Base-by-base conservation (phyloP, 2,329 filamentous ascomycete species). In the Pyricularia grisea region DNA sequence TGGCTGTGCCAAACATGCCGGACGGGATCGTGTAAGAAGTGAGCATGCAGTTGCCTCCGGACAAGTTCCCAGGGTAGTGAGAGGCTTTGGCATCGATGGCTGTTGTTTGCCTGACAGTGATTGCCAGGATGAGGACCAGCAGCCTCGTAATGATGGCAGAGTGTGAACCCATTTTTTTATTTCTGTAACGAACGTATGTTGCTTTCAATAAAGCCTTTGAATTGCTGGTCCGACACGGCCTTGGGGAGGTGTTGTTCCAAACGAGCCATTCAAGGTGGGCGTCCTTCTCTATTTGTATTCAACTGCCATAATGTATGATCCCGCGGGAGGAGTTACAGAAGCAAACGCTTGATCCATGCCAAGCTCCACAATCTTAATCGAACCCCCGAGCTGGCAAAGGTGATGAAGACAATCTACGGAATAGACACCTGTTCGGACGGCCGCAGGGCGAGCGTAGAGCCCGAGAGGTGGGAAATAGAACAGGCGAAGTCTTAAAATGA, bases 41-140 rank as follows among this genome's bases (percentile, higher is more conserved):
- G 80, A 91, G 90, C 14, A 84, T 87, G 78, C 89, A 92, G 70
- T 82, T 83, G 71, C 89, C 89, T 58, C 88, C 88, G 5, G 78
- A 76, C 2, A 87, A 75, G 74, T 87, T 85, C 33, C 86, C 85
- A 36, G 83, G 82, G 73, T 87, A 87, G 72, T 80, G 85, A 65
- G 85, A 87, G 64, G 83, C 82, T 69, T 78, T 73, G 71, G 82
- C 82, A 30, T 36, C 14, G 3, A 67, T 28, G 14, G 66, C 66
- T 7, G 66, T 14, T 20, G 14, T 14, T 2, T 30, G 14, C 17
- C 27, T 25, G n/a, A 10, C 66, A 6, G 28, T 25, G 9, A 55
- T 36, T 23, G 23, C 66, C 42, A 27, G 10, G n/a, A 10, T 11
- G 66, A 58, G 17, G 23, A 28, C 11, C 12, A 67, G 23, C 33